Evolutionary conservation across 192 early-diverging fungal species (phyloP).

Genomic region (Chytriomyces sp.): DNA sequence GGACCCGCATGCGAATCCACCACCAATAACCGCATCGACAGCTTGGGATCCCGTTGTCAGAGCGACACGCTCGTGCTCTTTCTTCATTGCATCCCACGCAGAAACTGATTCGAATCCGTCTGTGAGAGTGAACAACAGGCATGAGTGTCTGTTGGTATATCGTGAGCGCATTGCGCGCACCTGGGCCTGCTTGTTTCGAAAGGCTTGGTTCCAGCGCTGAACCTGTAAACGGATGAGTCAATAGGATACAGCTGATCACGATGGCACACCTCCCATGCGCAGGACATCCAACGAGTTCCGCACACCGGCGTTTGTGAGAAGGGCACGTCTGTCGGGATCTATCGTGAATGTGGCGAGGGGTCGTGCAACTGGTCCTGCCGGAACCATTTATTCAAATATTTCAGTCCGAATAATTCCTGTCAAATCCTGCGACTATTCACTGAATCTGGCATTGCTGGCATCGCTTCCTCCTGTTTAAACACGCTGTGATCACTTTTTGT

Average conservation of each 20-base stretch:
- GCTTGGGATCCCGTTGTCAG: constrained; percentile 46
- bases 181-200: constrained; percentile 7
- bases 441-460: too few species aligned
- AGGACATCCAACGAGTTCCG: constrained; percentile 31
- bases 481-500: too few species aligned
- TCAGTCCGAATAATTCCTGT: too few species aligned
- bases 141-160: not conserved
- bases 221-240: not conserved
- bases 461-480: too few species aligned
- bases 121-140: not conserved
- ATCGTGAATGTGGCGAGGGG: constrained; percentile 21
- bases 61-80: constrained; percentile 29
- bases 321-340: constrained; percentile 6
- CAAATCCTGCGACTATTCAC: too few species aligned
- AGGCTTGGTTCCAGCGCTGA: not conserved
- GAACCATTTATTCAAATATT: not conserved
- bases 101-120: constrained; percentile 40
- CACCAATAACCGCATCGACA: constrained; percentile 50
- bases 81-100: constrained; percentile 41
- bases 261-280: constrained; percentile 17
- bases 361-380: not conserved
- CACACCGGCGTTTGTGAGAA: not conserved
- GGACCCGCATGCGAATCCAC: constrained; percentile 49
- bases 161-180: not conserved
- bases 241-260: constrained; percentile 14